A percentile compares a stretch with the other conserved stretches of the same genome.
Evolutionary conservation across 352 stramenopile species (phyloP).

Genomic region (Thalassiosira exigua): DNA sequence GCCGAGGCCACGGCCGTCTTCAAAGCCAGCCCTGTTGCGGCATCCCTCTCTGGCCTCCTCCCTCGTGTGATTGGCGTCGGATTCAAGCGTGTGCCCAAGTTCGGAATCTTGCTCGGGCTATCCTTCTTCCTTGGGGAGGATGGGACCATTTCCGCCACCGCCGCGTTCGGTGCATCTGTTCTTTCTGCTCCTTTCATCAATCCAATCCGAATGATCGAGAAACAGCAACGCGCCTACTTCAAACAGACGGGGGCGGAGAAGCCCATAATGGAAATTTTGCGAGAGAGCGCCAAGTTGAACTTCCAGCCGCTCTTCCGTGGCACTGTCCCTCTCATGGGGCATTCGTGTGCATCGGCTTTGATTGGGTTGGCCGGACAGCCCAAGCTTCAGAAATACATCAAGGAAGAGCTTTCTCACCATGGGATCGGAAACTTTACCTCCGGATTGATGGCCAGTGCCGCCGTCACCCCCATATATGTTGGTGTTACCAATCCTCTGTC

Average conservation of each 20-base stretch:
- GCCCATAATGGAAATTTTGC: slow-evolving; percentile 85
- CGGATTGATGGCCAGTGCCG: slow-evolving; percentile 75
- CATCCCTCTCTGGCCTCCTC: slow-evolving; percentile 70
- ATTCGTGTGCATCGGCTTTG: slow-evolving; percentile 82
- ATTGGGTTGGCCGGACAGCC: slow-evolving; percentile 84
- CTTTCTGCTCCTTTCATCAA: slow-evolving; percentile 86
- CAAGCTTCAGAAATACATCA: slow-evolving; percentile 86
- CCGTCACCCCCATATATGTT: slow-evolving; percentile 85
- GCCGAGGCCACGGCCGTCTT: slow-evolving; percentile 81
- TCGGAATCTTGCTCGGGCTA: slow-evolving; percentile 83
- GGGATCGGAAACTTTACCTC: slow-evolving; percentile 77
- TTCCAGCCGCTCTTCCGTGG: slow-evolving; percentile 85
- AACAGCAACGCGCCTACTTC: slow-evolving; percentile 86
- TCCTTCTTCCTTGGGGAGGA: slow-evolving; percentile 84
- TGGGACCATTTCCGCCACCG: slow-evolving; percentile 48
- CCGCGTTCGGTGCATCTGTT: slow-evolving; percentile 80
- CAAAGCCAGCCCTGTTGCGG: slow-evolving; percentile 65
- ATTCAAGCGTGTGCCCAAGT: slow-evolving; percentile 87
- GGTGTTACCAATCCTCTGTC: slow-evolving; percentile 84
- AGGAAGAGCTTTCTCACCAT: slow-evolving; percentile 53
- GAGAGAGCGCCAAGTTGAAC: slow-evolving; percentile 77
- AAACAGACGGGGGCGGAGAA: slow-evolving; percentile 83
- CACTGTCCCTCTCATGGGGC: slow-evolving; percentile 85
- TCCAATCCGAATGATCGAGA: slow-evolving; percentile 87
- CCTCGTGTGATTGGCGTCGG: slow-evolving; percentile 84